Evolutionary conservation across 306 rosid genomes (phyloP).

Genomic region (Trifolium subterraneum): DNA sequence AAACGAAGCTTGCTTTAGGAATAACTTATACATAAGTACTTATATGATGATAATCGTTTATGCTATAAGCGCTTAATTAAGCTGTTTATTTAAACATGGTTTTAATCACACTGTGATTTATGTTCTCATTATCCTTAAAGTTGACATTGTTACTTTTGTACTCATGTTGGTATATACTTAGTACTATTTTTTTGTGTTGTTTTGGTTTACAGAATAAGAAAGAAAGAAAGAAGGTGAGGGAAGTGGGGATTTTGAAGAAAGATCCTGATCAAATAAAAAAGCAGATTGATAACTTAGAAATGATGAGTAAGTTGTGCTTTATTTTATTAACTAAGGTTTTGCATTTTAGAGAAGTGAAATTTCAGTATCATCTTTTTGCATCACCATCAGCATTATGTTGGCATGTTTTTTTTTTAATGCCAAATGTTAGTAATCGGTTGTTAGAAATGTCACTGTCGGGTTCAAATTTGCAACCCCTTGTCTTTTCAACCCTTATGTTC

Average conservation of each 20-base stretch:
- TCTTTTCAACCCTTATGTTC: not conserved
- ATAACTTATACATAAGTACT: too few relatives aligned
- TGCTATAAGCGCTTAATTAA: not conserved
- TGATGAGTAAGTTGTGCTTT: slow-evolving; percentile 76
- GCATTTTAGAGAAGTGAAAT: not conserved
- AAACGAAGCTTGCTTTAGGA: not conserved
- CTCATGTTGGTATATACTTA: too few relatives aligned
- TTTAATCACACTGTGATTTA: not conserved
- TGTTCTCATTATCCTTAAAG: not conserved
- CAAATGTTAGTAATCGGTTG: not conserved
- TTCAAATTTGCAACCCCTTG: not conserved
- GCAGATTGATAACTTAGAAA: slow-evolving; percentile 93
- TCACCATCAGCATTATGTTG: not conserved
- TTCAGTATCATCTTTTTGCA: slow-evolving; percentile 7
- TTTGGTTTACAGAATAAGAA: slow-evolving; percentile 74
- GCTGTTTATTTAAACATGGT: not conserved
- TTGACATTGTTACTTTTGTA: not conserved
- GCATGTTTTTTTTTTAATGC: not conserved
- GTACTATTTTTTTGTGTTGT: slow-evolving; percentile 2
- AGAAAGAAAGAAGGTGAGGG: slow-evolving; percentile 98
- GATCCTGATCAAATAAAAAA: slow-evolving; percentile 85
- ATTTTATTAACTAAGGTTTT: not conserved
- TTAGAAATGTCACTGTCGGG: not conserved
- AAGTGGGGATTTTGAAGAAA: slow-evolving; percentile 98
- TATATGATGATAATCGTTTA: not conserved